phyloP scores from a whole-genome alignment of 1,284 basidiomycete species.

The Cryptococcus depauperatus region DNA sequence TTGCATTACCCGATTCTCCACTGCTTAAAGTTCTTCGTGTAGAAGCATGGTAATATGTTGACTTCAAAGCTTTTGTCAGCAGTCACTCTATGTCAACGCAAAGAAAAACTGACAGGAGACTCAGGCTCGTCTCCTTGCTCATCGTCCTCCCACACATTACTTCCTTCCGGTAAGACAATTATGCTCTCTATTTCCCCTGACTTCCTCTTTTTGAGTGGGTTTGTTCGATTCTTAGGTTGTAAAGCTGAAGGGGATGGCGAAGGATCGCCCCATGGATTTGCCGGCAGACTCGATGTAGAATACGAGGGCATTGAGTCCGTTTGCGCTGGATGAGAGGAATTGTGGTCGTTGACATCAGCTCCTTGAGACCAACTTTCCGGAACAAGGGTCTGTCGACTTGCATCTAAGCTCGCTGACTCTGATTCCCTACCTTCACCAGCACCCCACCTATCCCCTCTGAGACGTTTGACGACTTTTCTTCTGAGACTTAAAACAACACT shows the following conservation, averaged over 20 bases:
- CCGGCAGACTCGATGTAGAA: slow-evolving; percentile 7
- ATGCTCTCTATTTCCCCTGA: slow-evolving; percentile 50
- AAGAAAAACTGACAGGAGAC: slow-evolving; percentile 31
- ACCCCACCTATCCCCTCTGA: slow-evolving; percentile 35
- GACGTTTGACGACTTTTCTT: slow-evolving; percentile 36
- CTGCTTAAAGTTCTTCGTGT: too few relatives aligned
- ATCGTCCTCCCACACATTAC: slow-evolving; percentile 54
- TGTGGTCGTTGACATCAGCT: slow-evolving; percentile 1
- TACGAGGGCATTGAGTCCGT: not conserved
- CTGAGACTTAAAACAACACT: slow-evolving; percentile 34
- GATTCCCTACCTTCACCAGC: not conserved
- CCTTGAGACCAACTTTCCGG: slow-evolving; percentile 26
- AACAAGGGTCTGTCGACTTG: not conserved
- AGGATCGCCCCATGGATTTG: slow-evolving; percentile 39
- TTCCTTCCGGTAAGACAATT: slow-evolving; percentile 65
- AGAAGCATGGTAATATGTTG: too few relatives aligned
- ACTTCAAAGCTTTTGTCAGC: too few relatives aligned
- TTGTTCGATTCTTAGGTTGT: not conserved
- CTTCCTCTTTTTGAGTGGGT: not conserved
- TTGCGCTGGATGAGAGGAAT: not conserved
- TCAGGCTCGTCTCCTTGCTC: slow-evolving; percentile 43
- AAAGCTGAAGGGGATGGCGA: slow-evolving; percentile 6
- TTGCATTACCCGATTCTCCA: too few relatives aligned
- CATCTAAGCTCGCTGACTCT: slow-evolving; percentile 3
- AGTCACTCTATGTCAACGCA: too few relatives aligned